Percentiles rank a stretch among this genome's conserved stretches.
Evolutionary conservation across 176 grass and related monocot species (phyloP).

Genomic region (Chloris gayana): DNA sequence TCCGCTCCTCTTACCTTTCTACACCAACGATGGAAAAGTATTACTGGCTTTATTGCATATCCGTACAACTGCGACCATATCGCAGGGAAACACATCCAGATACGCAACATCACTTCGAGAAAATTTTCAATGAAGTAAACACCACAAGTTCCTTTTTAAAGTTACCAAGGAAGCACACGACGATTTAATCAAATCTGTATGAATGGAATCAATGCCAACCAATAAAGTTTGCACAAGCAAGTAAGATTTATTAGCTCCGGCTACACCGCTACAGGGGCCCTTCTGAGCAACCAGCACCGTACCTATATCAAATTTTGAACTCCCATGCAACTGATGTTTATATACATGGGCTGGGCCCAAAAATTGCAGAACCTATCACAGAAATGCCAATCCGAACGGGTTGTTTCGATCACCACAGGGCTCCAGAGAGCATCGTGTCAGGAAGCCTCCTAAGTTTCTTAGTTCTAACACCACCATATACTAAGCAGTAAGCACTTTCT

Average conservation of each 20-base stretch:
- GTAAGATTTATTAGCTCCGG: constrained; percentile 37
- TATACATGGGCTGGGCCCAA: constrained; percentile 47
- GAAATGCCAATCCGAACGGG: constrained; percentile 22
- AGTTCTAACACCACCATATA: constrained; percentile 19
- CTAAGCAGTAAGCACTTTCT: constrained; percentile 1
- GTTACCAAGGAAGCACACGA: not conserved
- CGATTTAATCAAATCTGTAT: not conserved
- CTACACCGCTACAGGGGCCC: constrained; percentile 27
- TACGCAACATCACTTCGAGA: not conserved
- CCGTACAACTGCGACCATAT: not conserved
- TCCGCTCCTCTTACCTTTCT: not conserved
- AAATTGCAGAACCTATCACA: constrained; percentile 37
- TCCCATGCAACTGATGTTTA: constrained; percentile 16
- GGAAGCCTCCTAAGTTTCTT: constrained; percentile 25
- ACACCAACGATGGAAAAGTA: not conserved
- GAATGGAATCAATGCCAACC: not conserved
- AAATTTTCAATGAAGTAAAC: not conserved
- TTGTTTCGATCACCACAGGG: constrained; percentile 4
- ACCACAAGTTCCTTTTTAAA: not conserved
- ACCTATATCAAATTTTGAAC: constrained; percentile 4
- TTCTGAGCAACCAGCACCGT: constrained; percentile 33
- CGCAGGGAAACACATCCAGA: not conserved
- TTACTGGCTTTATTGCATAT: not conserved
- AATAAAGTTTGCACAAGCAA: constrained; percentile 41
- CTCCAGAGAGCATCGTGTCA: constrained; percentile 24